Evolutionary conservation across 768 basidiomycete genomes (phyloP).

Genomic region (Agrocybe praecox): DNA sequence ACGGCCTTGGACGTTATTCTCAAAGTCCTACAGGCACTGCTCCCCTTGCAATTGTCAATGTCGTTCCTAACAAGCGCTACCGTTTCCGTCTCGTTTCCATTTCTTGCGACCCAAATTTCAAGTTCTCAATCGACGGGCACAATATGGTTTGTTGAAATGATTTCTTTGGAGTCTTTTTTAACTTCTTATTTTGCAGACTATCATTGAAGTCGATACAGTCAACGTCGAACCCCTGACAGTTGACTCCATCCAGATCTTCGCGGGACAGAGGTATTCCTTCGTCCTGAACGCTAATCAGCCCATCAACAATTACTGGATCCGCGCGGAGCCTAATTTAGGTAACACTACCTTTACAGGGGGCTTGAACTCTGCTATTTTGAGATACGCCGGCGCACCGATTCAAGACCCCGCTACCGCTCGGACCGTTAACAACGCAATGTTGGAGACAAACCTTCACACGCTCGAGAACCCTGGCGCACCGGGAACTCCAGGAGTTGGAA

Average conservation of each 20-base stretch:
- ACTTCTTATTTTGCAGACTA: constrained; percentile 17
- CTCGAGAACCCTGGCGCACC: constrained; percentile 27
- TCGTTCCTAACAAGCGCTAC: constrained; percentile 38
- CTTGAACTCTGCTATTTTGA: constrained; percentile 50
- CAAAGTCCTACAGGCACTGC: constrained; percentile 31
- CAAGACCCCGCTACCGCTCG: constrained; percentile 38
- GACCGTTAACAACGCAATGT: constrained; percentile 25
- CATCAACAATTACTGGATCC: constrained; percentile 45
- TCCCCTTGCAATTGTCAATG: constrained; percentile 39
- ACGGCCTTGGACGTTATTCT: constrained; percentile 47
- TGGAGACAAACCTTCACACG: constrained; percentile 38
- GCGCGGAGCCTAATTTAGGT: constrained; percentile 33
- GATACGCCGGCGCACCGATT: constrained; percentile 43
- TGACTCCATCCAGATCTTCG: constrained; percentile 43
- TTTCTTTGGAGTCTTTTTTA: neutral
- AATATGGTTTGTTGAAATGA: constrained; percentile 24
- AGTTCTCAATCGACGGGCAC: constrained; percentile 48
- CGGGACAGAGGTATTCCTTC: constrained; percentile 54
- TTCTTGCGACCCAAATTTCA: constrained; percentile 45
- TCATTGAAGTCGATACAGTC: constrained; percentile 45
- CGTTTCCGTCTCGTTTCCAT: constrained; percentile 49
- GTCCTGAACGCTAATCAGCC: constrained; percentile 31
- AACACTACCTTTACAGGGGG: constrained; percentile 15
- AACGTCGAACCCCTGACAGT: constrained; percentile 38
- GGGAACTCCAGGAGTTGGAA: constrained; percentile 32